Conservation (phyloP, 1,139 yeast genomes). For the Kluyveromyces marxianus region DNA sequence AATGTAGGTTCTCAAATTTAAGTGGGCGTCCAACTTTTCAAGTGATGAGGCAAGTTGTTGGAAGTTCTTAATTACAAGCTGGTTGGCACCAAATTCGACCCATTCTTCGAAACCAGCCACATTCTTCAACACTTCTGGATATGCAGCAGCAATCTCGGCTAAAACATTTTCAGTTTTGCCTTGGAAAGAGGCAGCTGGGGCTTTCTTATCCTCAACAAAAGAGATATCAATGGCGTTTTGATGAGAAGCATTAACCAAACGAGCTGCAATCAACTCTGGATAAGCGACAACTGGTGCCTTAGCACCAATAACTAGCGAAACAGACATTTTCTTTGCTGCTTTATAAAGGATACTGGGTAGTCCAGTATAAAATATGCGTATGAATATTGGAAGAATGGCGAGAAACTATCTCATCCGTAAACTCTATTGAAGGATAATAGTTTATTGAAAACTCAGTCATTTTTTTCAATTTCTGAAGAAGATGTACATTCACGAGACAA, state of each 20-base stretch:
- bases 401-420: no score
- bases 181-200: slow-evolving; percentile 32
- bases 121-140: slow-evolving; percentile 37
- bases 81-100: slow-evolving; percentile 61
- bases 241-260: slow-evolving; percentile 51
- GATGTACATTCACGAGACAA: neutral
- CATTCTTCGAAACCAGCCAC: slow-evolving; percentile 43
- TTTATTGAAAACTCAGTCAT: no score
- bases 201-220: slow-evolving; percentile 58
- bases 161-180: slow-evolving; percentile 35
- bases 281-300: slow-evolving; percentile 81
- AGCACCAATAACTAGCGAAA: slow-evolving; percentile 61
- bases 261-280: slow-evolving; percentile 72
- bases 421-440: no score
- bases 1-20: slow-evolving; percentile 77
- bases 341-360: no score
- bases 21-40: slow-evolving; percentile 72
- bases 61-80: slow-evolving; percentile 77
- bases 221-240: slow-evolving; percentile 49
- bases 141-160: slow-evolving; percentile 39
- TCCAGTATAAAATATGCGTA: no score
- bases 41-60: slow-evolving; percentile 71
- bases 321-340: slow-evolving; percentile 12
- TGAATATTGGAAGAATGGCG: no score
- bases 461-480: no score